Evolutionary conservation across 768 basidiomycete species (phyloP).

Genomic region (Hericium rajendrae): DNA sequence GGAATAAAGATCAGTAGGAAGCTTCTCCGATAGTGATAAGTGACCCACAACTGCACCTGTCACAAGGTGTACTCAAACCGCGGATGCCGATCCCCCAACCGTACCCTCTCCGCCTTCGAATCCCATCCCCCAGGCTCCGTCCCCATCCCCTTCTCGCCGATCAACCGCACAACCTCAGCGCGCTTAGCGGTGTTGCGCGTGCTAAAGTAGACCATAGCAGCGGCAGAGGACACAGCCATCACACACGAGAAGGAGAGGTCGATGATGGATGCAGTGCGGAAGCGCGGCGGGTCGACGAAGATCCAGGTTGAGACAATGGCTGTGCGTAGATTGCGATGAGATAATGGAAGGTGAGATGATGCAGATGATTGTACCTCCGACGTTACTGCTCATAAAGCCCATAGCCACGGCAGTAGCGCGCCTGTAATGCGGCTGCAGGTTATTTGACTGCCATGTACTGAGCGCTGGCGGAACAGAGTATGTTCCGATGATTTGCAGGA

Average conservation of each 20-base stretch:
- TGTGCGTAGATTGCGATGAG: background rate
- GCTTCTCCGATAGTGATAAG: no score
- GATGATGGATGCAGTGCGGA: conserved; percentile 8
- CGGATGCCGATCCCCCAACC: conserved; percentile 13
- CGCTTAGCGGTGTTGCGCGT: conserved; percentile 5
- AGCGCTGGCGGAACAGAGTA: conserved; percentile 19
- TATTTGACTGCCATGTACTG: conserved; percentile 22
- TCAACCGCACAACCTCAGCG: conserved; percentile 1
- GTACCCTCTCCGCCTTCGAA: conserved; percentile 6
- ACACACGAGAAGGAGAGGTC: conserved; percentile 7
- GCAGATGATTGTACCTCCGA: conserved; percentile 1
- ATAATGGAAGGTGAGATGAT: background rate
- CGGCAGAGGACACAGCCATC: background rate
- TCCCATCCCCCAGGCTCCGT: conserved; percentile 6
- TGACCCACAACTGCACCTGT: background rate
- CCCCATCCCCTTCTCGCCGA: background rate
- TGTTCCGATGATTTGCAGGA: conserved; percentile 21
- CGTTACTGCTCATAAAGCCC: conserved; percentile 15
- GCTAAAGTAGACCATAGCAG: conserved; percentile 3
- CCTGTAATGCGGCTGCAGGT: conserved; percentile 23
- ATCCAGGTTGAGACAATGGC: conserved; percentile 9
- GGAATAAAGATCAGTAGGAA: no score
- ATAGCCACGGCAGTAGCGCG: conserved; percentile 21
- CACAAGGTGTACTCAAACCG: conserved; percentile 12
- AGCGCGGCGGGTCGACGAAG: conserved; percentile 8